Evolutionary conservation across 768 basidiomycete genomes (phyloP).

Genomic region (Rhizopogon rudus): DNA sequence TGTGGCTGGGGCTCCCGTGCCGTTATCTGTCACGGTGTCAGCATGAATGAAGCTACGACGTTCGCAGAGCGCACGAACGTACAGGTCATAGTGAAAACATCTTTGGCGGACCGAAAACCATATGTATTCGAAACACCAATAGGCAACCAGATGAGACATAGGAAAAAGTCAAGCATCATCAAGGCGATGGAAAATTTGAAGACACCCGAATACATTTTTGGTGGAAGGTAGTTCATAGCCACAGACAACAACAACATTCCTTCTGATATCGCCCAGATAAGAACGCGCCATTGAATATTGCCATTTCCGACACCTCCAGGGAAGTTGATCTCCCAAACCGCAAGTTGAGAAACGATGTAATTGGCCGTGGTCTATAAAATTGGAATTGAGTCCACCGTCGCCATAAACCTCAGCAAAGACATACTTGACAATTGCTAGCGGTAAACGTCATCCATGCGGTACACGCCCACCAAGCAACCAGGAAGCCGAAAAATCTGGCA

Average conservation of each 20-base stretch:
- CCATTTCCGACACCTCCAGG: slow-evolving; percentile 69
- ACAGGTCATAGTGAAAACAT: slow-evolving; percentile 83
- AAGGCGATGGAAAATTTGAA: slow-evolving; percentile 74
- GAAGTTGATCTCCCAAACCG: slow-evolving; percentile 76
- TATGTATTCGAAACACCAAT: slow-evolving; percentile 88
- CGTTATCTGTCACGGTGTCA: slow-evolving; percentile 56
- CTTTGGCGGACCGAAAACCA: slow-evolving; percentile 78
- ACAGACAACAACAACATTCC: slow-evolving; percentile 64
- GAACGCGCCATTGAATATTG: slow-evolving; percentile 81
- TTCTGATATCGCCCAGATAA: slow-evolving; percentile 84
- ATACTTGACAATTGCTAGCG: slow-evolving; percentile 82
- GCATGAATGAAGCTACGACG: not conserved
- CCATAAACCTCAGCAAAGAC: slow-evolving; percentile 9
- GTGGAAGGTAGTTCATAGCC: slow-evolving; percentile 82
- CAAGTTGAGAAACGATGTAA: slow-evolving; percentile 80
- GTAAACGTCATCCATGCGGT: slow-evolving; percentile 97
- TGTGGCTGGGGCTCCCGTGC: slow-evolving; percentile 77
- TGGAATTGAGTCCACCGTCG: not conserved
- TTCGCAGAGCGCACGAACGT: slow-evolving; percentile 36
- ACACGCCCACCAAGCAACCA: slow-evolving; percentile 91
- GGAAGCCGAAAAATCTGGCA: slow-evolving; percentile 81
- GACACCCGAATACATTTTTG: slow-evolving; percentile 63
- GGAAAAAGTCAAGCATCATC: slow-evolving; percentile 83
- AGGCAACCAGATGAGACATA: slow-evolving; percentile 89
- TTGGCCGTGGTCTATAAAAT: slow-evolving; percentile 72